phyloP scores from a whole-genome alignment of 345 rosid genomes.

The Rhodamnia argentea region DNA sequence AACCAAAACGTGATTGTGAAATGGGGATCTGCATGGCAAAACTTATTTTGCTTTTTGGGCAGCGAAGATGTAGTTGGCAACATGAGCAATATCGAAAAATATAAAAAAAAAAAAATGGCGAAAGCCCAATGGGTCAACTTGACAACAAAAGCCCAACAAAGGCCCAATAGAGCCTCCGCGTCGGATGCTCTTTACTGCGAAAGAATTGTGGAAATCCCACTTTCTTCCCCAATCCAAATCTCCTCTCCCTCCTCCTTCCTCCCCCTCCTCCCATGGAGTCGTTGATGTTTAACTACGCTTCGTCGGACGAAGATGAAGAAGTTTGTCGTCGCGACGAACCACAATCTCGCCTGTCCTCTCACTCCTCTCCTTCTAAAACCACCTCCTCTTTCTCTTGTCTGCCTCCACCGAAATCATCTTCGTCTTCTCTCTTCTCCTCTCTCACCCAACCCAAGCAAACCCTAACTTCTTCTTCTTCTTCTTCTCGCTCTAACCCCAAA shows the following conservation, averaged over 20 bases:
- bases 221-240: not conserved
- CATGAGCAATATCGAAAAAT: not conserved
- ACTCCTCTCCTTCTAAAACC: not conserved
- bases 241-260: not conserved
- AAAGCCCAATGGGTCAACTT: not conserved
- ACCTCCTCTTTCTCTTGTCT: constrained; percentile 7
- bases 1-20: not conserved
- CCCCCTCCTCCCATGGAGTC: constrained; percentile 48
- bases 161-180: not conserved
- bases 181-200: not conserved
- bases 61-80: not conserved
- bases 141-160: not conserved
- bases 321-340: not conserved
- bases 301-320: constrained; percentile 76
- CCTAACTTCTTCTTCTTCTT: not conserved
- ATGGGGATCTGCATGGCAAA: not conserved
- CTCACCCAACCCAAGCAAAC: constrained; percentile 36
- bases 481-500: not conserved
- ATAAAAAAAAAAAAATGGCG: not conserved
- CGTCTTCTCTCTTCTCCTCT: constrained; percentile 25
- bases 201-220: not conserved
- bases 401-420: constrained; percentile 10
- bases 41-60: not conserved
- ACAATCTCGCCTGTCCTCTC: not conserved
- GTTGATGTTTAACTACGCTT: constrained; percentile 71